These are phyloP conservation scores for Phalaenopsis hybrid DNA, from an alignment of 116 monocot species.

Conservation along the genomic window DNA sequence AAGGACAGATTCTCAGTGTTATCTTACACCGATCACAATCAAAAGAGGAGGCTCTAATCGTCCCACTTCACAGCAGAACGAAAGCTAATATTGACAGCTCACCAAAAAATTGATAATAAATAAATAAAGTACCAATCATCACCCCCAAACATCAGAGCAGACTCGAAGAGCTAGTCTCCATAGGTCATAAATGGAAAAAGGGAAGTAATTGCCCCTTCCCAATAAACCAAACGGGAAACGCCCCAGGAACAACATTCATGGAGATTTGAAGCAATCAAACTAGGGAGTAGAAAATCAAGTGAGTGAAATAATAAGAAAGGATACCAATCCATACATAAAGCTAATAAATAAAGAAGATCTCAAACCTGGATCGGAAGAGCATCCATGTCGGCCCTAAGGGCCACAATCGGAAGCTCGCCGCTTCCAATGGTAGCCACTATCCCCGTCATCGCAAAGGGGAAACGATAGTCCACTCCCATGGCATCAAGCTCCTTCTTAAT, in stretches of 20 bases:
- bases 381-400: slow-evolving; percentile 88
- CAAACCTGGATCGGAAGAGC: slow-evolving; percentile 77
- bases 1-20: not conserved
- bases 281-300: not conserved
- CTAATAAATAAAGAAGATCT: not conserved
- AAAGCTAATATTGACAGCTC: not conserved
- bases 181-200: not conserved
- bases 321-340: not conserved
- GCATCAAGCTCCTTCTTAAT: slow-evolving; percentile 52
- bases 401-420: slow-evolving; percentile 60
- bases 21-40: not conserved
- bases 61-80: not conserved
- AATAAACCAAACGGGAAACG: too few relatives aligned
- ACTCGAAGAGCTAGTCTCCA: not conserved
- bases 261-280: not conserved
- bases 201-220: not conserved
- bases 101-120: too few relatives aligned
- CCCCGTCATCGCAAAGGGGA: slow-evolving; percentile 56
- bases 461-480: slow-evolving; percentile 38
- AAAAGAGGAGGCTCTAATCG: not conserved
- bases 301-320: not conserved
- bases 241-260: not conserved
- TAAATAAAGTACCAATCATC: not conserved
- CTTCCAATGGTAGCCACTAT: slow-evolving; percentile 58
- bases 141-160: not conserved